Percentiles rank a stretch among this genome's conserved stretches.
Conservation (phyloP, 73 alveolate genomes). For the Paraurostyla sp. region DNA sequence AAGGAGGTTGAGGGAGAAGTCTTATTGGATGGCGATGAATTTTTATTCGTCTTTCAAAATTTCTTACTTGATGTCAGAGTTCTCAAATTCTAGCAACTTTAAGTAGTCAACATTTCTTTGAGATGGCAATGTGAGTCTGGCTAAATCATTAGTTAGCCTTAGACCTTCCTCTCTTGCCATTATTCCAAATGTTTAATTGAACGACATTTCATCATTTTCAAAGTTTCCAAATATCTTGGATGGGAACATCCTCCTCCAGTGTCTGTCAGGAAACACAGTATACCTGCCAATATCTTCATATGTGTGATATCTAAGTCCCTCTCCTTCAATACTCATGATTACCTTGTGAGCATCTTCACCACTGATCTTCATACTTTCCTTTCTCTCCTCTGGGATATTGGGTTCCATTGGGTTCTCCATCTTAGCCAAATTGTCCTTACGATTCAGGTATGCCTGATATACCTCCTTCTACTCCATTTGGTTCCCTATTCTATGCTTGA, state of each 20-base stretch:
- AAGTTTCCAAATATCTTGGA: slow-evolving; percentile 55
- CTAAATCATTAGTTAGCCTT: slow-evolving; percentile 63
- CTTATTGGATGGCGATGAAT: slow-evolving; percentile 63
- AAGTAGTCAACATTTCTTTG: slow-evolving; percentile 69
- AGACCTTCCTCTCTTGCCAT: slow-evolving; percentile 79
- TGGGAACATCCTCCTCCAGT: slow-evolving; percentile 76
- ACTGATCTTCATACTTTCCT: background rate
- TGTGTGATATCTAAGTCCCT: slow-evolving; percentile 67
- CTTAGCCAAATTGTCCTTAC: slow-evolving; percentile 66
- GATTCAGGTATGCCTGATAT: slow-evolving; percentile 37
- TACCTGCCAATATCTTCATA: slow-evolving; percentile 72
- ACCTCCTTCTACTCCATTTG: slow-evolving; percentile 65
- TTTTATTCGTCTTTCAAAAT: slow-evolving; percentile 64
- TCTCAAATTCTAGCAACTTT: background rate
- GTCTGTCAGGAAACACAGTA: slow-evolving; percentile 62
- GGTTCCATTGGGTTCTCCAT: slow-evolving; percentile 17
- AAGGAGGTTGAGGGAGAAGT: slow-evolving; percentile 61
- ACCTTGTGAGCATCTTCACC: background rate
- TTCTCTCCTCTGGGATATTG: background rate
- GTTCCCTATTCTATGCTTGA: slow-evolving; percentile 34
- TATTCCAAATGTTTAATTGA: slow-evolving; percentile 5
- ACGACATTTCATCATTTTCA: slow-evolving; percentile 39
- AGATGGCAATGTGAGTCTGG: slow-evolving; percentile 66
- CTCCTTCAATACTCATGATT: slow-evolving; percentile 54
- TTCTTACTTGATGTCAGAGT: slow-evolving; percentile 50